These are phyloP conservation scores for Arthromyces matolae DNA, from an alignment of 768 basidiomycete genomes.

Conservation along the genomic window DNA sequence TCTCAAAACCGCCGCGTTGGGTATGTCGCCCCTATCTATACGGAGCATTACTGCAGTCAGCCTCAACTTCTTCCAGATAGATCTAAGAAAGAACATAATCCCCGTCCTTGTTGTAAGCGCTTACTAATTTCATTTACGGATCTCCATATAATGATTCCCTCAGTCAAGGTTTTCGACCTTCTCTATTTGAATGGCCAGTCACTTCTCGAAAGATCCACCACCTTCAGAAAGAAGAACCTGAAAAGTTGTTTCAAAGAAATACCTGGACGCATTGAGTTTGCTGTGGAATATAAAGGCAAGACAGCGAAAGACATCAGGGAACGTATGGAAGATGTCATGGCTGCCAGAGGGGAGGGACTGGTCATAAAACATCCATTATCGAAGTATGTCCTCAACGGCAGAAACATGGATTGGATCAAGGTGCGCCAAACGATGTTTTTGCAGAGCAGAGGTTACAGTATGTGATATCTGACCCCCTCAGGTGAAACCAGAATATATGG, in stretches of 20 bases:
- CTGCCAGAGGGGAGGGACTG: conserved; percentile 84
- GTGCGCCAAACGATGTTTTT: conserved; percentile 27
- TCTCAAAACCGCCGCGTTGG: conserved; percentile 87
- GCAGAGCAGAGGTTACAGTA: not conserved
- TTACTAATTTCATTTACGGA: too few species aligned
- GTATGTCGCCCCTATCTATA: conserved; percentile 35
- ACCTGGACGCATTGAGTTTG: conserved; percentile 78
- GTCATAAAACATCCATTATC: conserved; percentile 85
- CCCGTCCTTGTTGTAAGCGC: conserved; percentile 81
- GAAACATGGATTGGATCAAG: conserved; percentile 94
- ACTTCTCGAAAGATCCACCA: conserved; percentile 66
- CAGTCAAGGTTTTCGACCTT: conserved; percentile 96
- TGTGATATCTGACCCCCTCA: too few species aligned
- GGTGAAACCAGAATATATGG: conserved; percentile 90
- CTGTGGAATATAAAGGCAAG: conserved; percentile 66
- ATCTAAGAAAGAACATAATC: conserved; percentile 63
- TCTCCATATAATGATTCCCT: not conserved
- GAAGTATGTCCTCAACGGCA: conserved; percentile 80
- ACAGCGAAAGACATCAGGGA: conserved; percentile 78
- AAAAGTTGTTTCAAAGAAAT: conserved; percentile 63
- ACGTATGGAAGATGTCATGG: conserved; percentile 82
- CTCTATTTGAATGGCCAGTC: conserved; percentile 84
- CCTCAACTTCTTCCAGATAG: conserved; percentile 45
- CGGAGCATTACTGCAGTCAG: not conserved
- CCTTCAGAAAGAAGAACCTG: conserved; percentile 78